Base-by-base conservation (phyloP, 331 rosid genomes). In the Quercus phellos region DNA sequence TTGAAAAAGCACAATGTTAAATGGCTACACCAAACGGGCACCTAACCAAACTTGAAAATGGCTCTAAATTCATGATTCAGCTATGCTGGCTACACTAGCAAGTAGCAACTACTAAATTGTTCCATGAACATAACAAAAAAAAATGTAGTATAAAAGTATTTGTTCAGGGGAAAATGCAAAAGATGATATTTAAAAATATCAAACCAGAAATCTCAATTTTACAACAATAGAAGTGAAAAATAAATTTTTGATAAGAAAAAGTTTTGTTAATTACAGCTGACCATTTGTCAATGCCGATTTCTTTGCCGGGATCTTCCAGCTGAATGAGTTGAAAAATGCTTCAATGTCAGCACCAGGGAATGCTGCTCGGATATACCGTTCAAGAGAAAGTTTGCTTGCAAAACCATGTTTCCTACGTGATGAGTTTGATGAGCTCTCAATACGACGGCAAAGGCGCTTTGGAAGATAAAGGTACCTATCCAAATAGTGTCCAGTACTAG, bases 391-490 rank as follows among this genome's bases (percentile, higher is more conserved):
- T 85, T 84, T 95, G 90, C 99, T 95, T 1, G 97, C 85, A 46
- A 95, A 89, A 42, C 76, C 81, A n/a, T 53, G 51, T n/a, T 77
- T 78, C 34, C 43, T 87, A 56, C 81, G 70, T 2, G 21, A 13
- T 0, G 85, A 74, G 9, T 69, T 79, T 46, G 53, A 46, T 0
- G 74, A n/a, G 32, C 68, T 68, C 73, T 55, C 64, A 3, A 35
- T 1, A 0, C 12, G 70, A 0, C 12, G 70, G 24, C 9, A 56
- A 18, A 92, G 88, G 1, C 92, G 71, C n/a, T 4, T 17, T 1
- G 99, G 99, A 75, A 81, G 84, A 71, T 91, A 94, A 5, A 94
- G 84, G 79, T 91, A 94, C 19, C 99, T 88, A 80, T 94, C 99
- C 13, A 85, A 79, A 86, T 74, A 92, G 83, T 77, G 56, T 13